These are phyloP conservation scores for Penicillium riverlandense DNA, from an alignment of 495 filamentous ascomycete species.

Conservation along the genomic window DNA sequence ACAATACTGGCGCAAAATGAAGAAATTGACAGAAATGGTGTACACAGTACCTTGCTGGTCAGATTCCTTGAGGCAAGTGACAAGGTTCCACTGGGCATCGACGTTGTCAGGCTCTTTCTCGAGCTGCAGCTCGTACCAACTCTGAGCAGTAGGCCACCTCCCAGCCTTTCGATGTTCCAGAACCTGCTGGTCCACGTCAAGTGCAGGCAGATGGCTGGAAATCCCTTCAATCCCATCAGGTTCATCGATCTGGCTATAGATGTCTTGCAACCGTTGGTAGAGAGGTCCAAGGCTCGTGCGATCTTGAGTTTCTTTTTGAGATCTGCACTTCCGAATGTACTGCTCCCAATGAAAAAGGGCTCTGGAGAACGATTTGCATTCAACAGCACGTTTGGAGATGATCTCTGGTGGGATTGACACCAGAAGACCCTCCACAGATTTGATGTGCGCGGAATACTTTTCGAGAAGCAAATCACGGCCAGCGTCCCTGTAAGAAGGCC, in stretches of 20 bases:
- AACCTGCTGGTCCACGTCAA: conserved; percentile 86
- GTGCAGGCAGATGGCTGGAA: conserved; percentile 69
- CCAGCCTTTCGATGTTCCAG: conserved; percentile 87
- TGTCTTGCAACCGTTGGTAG: conserved; percentile 75
- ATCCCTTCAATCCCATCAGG: conserved; percentile 95
- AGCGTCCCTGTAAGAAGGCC: conserved; percentile 26
- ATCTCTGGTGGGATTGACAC: conserved; percentile 72
- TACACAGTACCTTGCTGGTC: conserved; percentile 68
- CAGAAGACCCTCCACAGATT: conserved; percentile 56
- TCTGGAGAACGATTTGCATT: conserved; percentile 86
- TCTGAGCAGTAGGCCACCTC: conserved; percentile 96
- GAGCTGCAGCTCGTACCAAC: conserved; percentile 90
- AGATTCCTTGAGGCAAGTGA: conserved; percentile 86
- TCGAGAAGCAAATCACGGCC: conserved; percentile 29
- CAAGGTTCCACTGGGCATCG: conserved; percentile 72
- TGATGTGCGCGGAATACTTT: conserved; percentile 45
- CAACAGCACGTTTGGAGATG: conserved; percentile 76
- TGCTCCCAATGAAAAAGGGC: conserved; percentile 93
- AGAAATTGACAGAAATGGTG: too few relatives aligned
- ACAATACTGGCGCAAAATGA: too few relatives aligned
- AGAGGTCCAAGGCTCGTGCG: conserved; percentile 47
- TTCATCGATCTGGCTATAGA: conserved; percentile 95
- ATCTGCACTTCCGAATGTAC: conserved; percentile 61
- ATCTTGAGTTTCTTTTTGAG: conserved; percentile 24
- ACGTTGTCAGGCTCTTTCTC: conserved; percentile 68